Base-by-base conservation (phyloP, 768 basidiomycete genomes). In the Suillus weaverae region DNA sequence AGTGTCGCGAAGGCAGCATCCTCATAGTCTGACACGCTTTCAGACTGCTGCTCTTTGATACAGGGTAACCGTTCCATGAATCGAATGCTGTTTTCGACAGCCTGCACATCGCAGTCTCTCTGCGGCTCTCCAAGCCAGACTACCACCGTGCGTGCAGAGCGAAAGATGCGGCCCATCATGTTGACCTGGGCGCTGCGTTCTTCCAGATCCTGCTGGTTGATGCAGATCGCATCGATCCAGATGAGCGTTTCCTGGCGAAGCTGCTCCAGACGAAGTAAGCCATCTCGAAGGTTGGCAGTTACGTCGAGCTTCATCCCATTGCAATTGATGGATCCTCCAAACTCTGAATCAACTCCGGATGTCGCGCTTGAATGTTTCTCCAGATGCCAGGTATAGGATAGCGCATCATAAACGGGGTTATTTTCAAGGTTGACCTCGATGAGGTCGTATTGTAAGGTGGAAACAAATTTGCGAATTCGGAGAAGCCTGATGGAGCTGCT, bases 211-310 rank as follows among this genome's bases (percentile, higher is more conserved):
- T 63, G 59, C 20, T 63, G 62, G n/a, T 63, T 63, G 11, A 63
- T 63, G 55, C 62, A 63, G 8, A 63, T 63, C 18, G 62, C 62
- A 60, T 63, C 62, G 16, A 41, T 57, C 62, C 62, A 63, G 22
- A 63, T 38, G 8, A 64, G 57, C 13, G 60, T 59, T 4, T 62
- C 20, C 26, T 64, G 56, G 32, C 57, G 63, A 30, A 60, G 32
- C 16, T 44, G 35, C 26, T 41, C 35, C 18, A 64, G 5, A 20
- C 36, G 54, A 44, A 64, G 59, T 16, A 30, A 36, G 20, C 43
- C 22, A 26, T 35, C 16, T 18, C 39, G 26, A 44, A 64, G 63
- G n/a, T 41, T 36, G 22, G 59, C 18, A 54, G 62, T 35, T 1
- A 57, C 35, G 7, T 32, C 9, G 9, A 51, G 26, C 8, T 51